Evolutionary conservation across 345 rosid species (phyloP).

Genomic region (Camelina neglecta): DNA sequence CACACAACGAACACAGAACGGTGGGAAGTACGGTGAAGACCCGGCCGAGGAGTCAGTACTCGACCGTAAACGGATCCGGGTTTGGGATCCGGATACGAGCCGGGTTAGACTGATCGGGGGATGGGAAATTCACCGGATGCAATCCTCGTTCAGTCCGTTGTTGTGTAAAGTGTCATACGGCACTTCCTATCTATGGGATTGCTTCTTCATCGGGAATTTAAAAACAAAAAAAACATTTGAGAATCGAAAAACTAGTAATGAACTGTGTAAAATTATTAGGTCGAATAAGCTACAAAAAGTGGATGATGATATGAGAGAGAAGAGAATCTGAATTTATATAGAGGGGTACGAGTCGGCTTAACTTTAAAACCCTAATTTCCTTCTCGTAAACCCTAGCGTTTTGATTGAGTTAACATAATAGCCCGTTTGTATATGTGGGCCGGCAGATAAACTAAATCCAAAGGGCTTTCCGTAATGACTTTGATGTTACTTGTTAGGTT

Average conservation of each 20-base stretch:
- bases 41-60: slow-evolving; percentile 1
- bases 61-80: slow-evolving; percentile 22
- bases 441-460: too few species aligned
- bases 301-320: background rate
- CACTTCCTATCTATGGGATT: slow-evolving; percentile 68
- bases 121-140: slow-evolving; percentile 27
- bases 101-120: slow-evolving; percentile 25
- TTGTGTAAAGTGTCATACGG: slow-evolving; percentile 66
- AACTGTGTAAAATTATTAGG: background rate
- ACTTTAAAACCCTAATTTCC: slow-evolving; percentile 24
- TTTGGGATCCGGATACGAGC: slow-evolving; percentile 12
- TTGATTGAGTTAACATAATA: background rate
- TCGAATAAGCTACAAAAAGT: background rate
- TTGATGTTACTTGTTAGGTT: too few species aligned
- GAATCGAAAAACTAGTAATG: background rate
- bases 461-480: too few species aligned
- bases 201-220: slow-evolving; percentile 51
- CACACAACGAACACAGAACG: slow-evolving; percentile 46
- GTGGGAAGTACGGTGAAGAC: slow-evolving; percentile 29
- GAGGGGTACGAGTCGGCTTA: background rate
- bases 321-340: slow-evolving; percentile 8
- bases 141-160: slow-evolving; percentile 39
- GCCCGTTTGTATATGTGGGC: background rate
- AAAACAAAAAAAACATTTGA: background rate
- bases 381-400: background rate